Percentiles rank a stretch among this genome's conserved stretches.
Evolutionary conservation across 495 filamentous ascomycete species (phyloP).

Genomic region (Echria macrotheca): DNA sequence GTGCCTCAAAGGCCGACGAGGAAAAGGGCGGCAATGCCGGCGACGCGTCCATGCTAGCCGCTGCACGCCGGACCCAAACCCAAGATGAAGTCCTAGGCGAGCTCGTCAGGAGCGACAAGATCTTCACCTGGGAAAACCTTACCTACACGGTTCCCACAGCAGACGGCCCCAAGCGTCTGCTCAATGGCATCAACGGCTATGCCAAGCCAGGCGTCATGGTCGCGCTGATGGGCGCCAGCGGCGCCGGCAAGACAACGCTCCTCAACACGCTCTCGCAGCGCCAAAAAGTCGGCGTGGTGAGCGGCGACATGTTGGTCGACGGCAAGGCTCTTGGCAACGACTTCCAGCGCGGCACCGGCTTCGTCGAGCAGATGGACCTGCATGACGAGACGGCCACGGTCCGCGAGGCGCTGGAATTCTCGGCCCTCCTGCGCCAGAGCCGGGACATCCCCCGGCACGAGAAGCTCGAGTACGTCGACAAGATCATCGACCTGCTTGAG

Average conservation of each 20-base stretch:
- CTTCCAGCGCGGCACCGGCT: constrained; percentile 79
- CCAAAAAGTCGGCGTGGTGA: constrained; percentile 64
- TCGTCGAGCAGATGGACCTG: constrained; percentile 82
- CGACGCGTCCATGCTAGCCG: constrained; percentile 26
- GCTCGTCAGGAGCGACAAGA: constrained; percentile 18
- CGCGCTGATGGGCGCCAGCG: constrained; percentile 78
- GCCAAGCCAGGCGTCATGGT: constrained; percentile 77
- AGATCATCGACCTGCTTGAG: constrained; percentile 79
- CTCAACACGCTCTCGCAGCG: constrained; percentile 68
- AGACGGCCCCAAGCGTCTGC: constrained; percentile 50
- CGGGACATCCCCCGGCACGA: constrained; percentile 57
- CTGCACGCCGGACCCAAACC: constrained; percentile 23
- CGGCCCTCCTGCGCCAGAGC: constrained; percentile 73
- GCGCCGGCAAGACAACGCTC: constrained; percentile 71
- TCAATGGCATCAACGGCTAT: constrained; percentile 69
- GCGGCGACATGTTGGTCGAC: constrained; percentile 74
- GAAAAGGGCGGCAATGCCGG: constrained; percentile 36
- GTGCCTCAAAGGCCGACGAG: constrained; percentile 27
- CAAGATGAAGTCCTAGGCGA: constrained; percentile 11
- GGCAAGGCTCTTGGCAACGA: constrained; percentile 60
- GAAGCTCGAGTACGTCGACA: constrained; percentile 79
- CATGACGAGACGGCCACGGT: constrained; percentile 80
- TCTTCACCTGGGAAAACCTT: constrained; percentile 60
- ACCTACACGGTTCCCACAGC: constrained; percentile 61
- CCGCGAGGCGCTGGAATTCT: constrained; percentile 77